Conservation (phyloP, 495 filamentous ascomycete species). For the Penicillium macrosclerotiorum region DNA sequence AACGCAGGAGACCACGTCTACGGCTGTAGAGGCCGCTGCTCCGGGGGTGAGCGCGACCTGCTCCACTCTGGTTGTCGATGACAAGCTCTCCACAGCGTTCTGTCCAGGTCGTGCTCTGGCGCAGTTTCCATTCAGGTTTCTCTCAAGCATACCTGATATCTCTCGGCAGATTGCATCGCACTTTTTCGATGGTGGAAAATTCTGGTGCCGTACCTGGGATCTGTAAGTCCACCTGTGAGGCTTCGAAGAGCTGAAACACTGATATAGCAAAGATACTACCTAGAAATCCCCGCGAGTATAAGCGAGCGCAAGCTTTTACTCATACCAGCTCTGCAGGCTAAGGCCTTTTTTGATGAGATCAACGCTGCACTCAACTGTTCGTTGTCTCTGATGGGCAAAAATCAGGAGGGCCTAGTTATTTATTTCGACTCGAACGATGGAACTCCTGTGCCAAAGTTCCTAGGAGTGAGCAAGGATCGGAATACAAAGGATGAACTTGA, state of each 20-base stretch:
- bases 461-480: conserved; percentile 51
- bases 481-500: conserved; percentile 31
- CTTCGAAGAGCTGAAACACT: too few species aligned
- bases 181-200: conserved; percentile 57
- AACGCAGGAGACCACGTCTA: background rate
- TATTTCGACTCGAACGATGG: conserved; percentile 50
- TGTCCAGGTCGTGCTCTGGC: conserved; percentile 57
- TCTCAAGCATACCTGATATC: conserved; percentile 37
- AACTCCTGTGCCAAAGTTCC: conserved; percentile 60
- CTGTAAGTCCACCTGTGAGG: conserved; percentile 70
- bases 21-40: background rate
- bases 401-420: conserved; percentile 49
- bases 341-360: conserved; percentile 56
- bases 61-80: too few species aligned
- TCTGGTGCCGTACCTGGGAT: conserved; percentile 66
- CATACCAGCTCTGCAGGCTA: conserved; percentile 61
- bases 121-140: conserved; percentile 59
- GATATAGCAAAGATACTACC: conserved; percentile 57
- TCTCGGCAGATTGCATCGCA: conserved; percentile 45
- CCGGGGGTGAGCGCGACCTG: too few species aligned
- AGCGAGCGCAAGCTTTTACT: conserved; percentile 56
- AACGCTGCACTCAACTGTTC: conserved; percentile 47
- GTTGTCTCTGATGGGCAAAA: conserved; percentile 50
- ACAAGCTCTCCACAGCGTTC: too few species aligned
- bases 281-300: conserved; percentile 48